Base-by-base conservation (phyloP, 257 asterid species). In the Primulina tabacum region DNA sequence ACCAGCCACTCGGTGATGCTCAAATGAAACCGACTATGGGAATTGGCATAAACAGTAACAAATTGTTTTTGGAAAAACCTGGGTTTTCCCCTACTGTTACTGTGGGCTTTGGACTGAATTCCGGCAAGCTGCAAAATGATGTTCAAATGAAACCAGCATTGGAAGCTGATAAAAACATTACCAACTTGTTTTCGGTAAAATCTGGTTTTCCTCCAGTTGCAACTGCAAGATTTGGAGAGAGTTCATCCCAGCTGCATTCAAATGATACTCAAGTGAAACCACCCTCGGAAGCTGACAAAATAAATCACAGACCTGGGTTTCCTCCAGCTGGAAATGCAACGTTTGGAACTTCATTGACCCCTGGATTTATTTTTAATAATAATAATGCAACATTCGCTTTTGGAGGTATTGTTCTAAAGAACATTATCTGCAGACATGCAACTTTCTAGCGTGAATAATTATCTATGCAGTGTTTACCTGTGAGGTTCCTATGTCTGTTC, bases 301-400 rank as follows among this genome's bases (percentile, higher is more conserved):
- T 14, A 7, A 16, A 47, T 43, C n/a, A 43, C 35, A 79, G 75
- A 55, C 82, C 83, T 62, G 74, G 8, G 26, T 75, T 82, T 71
- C 81, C 87, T 73, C 73, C 78, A 16, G 67, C 75, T 64, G 52
- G 89, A 76, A 73, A 80, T 21, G 32, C 76, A 77, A 79, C 71
- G 74, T 80, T 72, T 74, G 86, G 79, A 72, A 68, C 78, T 59
- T 72, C 89, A 60, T 84, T 79, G 85, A 77, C 73, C 56, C 65
- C 86, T 64, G 89, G 85, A 72, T 11, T 12, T 66, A 29, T 79
- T 71, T 79, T 75, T 40, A 77, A 50, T 67, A 85, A 56, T 58
- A 85, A 57, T 58, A 85, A 65, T 59, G 28, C 82, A 11, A 68
- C 90, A 37, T 79, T 75, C 77, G 20, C 82, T 34, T 83, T 85